Evolutionary conservation across 2,329 filamentous ascomycete genomes (phyloP).

Genomic region (Ophiostoma triangulosporum): DNA sequence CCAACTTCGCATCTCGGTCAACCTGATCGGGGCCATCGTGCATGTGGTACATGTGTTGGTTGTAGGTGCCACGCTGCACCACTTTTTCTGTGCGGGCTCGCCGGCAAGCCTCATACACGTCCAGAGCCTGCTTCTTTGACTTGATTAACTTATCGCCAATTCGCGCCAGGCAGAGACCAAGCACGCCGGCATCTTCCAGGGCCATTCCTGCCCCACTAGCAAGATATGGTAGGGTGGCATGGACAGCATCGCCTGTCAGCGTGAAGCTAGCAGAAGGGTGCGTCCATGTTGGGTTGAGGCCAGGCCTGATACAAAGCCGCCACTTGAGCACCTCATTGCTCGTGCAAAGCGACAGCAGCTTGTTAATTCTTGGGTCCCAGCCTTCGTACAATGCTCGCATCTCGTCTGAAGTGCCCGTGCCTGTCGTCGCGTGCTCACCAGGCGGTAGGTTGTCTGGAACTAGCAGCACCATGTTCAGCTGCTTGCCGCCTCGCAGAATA

Average conservation of each 20-base stretch:
- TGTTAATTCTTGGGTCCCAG: constrained; percentile 25
- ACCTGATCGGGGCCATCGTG: constrained; percentile 11
- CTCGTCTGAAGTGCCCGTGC: constrained; percentile 20
- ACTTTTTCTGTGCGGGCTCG: constrained; percentile 8
- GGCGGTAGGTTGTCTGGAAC: constrained; percentile 15
- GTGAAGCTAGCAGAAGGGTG: constrained; percentile 16
- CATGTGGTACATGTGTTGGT: constrained; percentile 14
- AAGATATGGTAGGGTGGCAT: constrained; percentile 27
- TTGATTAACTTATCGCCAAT: constrained; percentile 2
- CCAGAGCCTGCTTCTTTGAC: constrained; percentile 5
- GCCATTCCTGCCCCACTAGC: constrained; percentile 33
- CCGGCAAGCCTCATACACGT: constrained; percentile 12
- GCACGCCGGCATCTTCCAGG: constrained; percentile 29
- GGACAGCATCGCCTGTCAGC: constrained; percentile 8
- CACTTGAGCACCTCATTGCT: constrained; percentile 31
- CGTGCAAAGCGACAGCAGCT: constrained; percentile 23
- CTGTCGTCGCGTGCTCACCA: constrained; percentile 16
- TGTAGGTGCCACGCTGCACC: constrained; percentile 11
- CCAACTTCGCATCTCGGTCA: constrained; percentile 7
- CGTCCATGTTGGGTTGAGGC: constrained; percentile 26
- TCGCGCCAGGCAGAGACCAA: constrained; percentile 13
- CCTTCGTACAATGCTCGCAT: constrained; percentile 21
- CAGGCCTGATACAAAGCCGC: constrained; percentile 31
- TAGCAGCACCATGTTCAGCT: constrained; percentile 23
- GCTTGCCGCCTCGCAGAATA: constrained; percentile 19